Conservation (phyloP, 352 stramenopile genomes). For the Globisporangium sylvaticum region DNA sequence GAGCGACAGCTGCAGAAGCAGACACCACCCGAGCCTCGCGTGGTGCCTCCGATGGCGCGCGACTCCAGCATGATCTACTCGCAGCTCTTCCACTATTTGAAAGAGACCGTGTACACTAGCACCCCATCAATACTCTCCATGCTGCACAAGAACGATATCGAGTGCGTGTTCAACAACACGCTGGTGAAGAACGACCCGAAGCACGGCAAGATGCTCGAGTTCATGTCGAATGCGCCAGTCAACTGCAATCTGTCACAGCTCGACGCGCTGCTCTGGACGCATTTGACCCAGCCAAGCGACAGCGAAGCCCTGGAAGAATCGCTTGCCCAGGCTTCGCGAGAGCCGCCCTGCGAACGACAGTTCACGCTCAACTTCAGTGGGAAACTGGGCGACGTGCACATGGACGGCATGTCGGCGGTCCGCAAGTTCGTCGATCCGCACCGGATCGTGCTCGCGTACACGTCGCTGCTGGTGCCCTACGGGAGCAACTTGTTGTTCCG, state of each 20-base stretch:
- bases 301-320: not conserved
- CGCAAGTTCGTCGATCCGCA: constrained; percentile 8
- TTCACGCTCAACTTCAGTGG: constrained; percentile 2
- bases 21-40: not conserved
- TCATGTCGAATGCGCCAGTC: constrained; percentile 8
- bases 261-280: constrained; percentile 1
- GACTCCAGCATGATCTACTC: not conserved
- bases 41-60: not conserved
- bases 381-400: constrained; percentile 1
- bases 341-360: not conserved
- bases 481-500: constrained; percentile 7
- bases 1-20: constrained; percentile 4
- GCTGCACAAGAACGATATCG: not conserved
- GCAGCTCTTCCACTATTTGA: not conserved
- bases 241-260: not conserved
- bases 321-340: not conserved
- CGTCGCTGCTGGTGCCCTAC: constrained; percentile 1
- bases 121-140: not conserved
- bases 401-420: not conserved
- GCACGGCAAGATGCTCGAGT: constrained; percentile 5
- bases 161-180: constrained; percentile 7
- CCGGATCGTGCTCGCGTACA: constrained; percentile 7
- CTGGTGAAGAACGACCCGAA: not conserved
- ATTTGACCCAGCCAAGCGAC: not conserved
- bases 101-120: not conserved